A percentile compares a stretch with the other conserved stretches of the same genome.
Evolutionary conservation across 2,329 filamentous ascomycete species (phyloP).

Genomic region (Arthrobotrys megalospora): DNA sequence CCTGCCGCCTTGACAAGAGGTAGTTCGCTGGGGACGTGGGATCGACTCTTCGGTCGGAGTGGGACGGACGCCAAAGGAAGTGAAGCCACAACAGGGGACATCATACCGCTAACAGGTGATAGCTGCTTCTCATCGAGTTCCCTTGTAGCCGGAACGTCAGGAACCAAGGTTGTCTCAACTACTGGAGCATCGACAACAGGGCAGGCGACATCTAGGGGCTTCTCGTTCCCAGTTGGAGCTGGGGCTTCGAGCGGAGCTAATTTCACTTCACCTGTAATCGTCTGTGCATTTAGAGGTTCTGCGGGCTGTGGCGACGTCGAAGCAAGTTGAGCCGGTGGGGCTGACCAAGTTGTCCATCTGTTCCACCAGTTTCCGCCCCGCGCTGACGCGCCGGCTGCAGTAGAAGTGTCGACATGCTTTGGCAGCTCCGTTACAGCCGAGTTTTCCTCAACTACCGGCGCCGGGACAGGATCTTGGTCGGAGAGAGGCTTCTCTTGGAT

Average conservation of each 20-base stretch:
- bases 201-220: background rate
- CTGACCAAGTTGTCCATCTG: conserved; percentile 49
- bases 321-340: conserved; percentile 8
- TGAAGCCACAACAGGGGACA: conserved; percentile 30
- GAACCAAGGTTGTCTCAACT: conserved; percentile 7
- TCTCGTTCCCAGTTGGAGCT: conserved; percentile 1
- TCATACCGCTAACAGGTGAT: conserved; percentile 39
- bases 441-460: background rate
- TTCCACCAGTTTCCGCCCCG: conserved; percentile 49
- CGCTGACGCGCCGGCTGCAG: background rate
- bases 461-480: background rate
- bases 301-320: conserved; percentile 13
- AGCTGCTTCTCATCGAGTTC: conserved; percentile 17
- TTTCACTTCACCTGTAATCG: background rate
- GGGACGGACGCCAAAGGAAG: conserved; percentile 20
- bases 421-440: background rate
- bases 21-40: conserved; percentile 43
- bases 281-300: background rate
- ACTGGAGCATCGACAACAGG: conserved; percentile 6
- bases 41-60: conserved; percentile 28
- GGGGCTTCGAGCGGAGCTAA: background rate
- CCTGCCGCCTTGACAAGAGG: conserved; percentile 34
- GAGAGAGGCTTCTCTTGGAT: background rate
- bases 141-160: background rate
- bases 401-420: background rate